A percentile compares a stretch with the other conserved stretches of the same genome.
These are phyloP conservation scores for Monosporascus sp. DNA, from an alignment of 2,329 filamentous ascomycete species.

Conservation along the genomic window DNA sequence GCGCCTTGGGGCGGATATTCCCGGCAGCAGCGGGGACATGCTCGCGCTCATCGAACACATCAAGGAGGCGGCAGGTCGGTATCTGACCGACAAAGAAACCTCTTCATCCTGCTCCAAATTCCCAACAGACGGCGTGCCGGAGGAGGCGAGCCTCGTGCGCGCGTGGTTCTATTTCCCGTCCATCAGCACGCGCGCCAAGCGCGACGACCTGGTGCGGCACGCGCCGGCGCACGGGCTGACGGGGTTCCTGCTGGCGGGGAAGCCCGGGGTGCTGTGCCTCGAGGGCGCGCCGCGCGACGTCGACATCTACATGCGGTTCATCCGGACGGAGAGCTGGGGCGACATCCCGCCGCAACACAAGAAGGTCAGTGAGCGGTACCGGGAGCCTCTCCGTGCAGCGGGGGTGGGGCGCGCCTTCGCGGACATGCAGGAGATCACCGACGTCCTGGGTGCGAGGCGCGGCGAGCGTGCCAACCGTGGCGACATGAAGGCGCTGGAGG, in stretches of 20 bases:
- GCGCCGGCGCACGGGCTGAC: conserved; percentile 48
- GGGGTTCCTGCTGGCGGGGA: conserved; percentile 55
- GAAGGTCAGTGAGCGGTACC: conserved; percentile 52
- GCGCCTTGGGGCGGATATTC: conserved; percentile 32
- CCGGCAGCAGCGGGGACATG: conserved; percentile 34
- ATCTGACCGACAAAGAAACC: too few relatives aligned
- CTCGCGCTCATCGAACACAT: conserved; percentile 40
- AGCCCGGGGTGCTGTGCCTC: conserved; percentile 49
- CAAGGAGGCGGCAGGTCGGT: conserved; percentile 6
- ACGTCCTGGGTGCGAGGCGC: conserved; percentile 38
- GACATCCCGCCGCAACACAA: conserved; percentile 58
- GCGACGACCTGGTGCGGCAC: conserved; percentile 50
- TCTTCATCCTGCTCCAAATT: neutral
- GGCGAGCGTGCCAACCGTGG: conserved; percentile 44
- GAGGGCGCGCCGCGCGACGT: conserved; percentile 42
- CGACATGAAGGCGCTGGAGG: conserved; percentile 48
- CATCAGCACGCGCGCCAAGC: conserved; percentile 52
- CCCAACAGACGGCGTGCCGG: neutral
- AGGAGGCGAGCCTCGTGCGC: conserved; percentile 32
- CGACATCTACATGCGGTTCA: conserved; percentile 57
- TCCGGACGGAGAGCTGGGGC: conserved; percentile 58
- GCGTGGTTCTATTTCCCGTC: conserved; percentile 62
- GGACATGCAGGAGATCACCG: conserved; percentile 54
- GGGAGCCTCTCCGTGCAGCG: conserved; percentile 29
- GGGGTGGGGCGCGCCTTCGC: conserved; percentile 35